A percentile compares a stretch with the other conserved stretches of the same genome.
phyloP scores from a whole-genome alignment of 2,329 filamentous ascomycete genomes.

The Aspergillus persii region DNA sequence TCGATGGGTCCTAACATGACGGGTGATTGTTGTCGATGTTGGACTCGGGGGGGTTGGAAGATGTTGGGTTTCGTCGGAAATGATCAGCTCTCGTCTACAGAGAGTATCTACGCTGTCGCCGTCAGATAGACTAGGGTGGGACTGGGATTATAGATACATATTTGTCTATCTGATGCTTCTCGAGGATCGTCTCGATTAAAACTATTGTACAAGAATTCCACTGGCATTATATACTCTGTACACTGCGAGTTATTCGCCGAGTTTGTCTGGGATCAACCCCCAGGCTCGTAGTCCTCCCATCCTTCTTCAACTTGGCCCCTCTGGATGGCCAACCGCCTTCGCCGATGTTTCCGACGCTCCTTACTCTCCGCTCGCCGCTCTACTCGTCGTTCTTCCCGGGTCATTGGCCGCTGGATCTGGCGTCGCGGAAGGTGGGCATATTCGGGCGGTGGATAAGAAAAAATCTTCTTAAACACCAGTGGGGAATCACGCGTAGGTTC shows the following conservation, averaged over 20 bases:
- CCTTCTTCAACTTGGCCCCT: conserved; percentile 19
- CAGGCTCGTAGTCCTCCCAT: conserved; percentile 21
- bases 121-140: too few species aligned
- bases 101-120: too few species aligned
- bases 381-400: conserved; percentile 14
- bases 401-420: conserved; percentile 3
- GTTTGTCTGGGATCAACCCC: conserved; percentile 18
- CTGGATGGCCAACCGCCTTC: conserved; percentile 19
- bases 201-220: neutral
- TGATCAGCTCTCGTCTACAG: neutral
- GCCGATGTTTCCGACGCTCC: conserved; percentile 21
- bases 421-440: conserved; percentile 1
- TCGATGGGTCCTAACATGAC: neutral
- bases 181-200: neutral
- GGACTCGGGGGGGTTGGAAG: neutral
- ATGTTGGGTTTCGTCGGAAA: neutral
- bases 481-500: neutral
- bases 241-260: neutral
- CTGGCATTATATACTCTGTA: neutral
- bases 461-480: neutral
- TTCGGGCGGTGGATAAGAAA: neutral
- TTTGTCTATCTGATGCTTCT: neutral
- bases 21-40: neutral
- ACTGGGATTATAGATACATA: too few species aligned
- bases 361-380: conserved; percentile 17